Conservation (phyloP, 1,284 basidiomycete genomes). For the Gymnopus androsaceus region DNA sequence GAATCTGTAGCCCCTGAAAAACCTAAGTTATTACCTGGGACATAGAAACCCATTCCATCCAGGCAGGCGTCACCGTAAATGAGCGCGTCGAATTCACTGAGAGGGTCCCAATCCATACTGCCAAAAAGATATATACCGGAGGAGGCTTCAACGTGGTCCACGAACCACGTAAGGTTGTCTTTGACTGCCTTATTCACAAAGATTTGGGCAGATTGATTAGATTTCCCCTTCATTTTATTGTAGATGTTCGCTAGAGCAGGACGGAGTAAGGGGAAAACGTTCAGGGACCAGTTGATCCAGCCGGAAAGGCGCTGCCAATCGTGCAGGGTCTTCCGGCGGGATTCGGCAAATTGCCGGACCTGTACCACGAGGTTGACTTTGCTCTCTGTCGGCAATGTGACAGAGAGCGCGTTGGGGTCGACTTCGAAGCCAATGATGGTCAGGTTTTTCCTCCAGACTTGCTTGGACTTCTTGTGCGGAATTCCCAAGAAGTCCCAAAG, state of each 20-base stretch:
- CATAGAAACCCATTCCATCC: conserved; percentile 7
- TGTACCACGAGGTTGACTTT: too few species aligned
- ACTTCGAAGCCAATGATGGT: too few species aligned
- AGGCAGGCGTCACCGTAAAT: conserved; percentile 5
- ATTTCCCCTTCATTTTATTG: conserved; percentile 33
- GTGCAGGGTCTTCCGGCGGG: too few species aligned
- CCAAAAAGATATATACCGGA: background rate
- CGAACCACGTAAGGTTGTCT: background rate
- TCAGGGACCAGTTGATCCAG: conserved; percentile 44
- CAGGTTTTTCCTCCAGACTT: too few species aligned
- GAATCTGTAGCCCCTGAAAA: background rate
- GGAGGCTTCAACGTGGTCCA: background rate
- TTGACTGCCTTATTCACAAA: conserved; percentile 26
- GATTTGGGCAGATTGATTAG: conserved; percentile 14
- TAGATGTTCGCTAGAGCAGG: conserved; percentile 34
- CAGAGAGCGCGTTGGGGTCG: too few species aligned
- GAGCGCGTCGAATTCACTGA: background rate
- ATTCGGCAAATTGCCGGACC: too few species aligned
- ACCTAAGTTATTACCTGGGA: background rate
- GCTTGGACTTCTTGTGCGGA: too few species aligned
- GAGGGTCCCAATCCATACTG: background rate
- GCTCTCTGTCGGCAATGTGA: too few species aligned
- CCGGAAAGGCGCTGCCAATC: conserved; percentile 26
- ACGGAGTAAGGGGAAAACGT: conserved; percentile 34
- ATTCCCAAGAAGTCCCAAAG: too few species aligned